These are phyloP conservation scores for Pyrenophora teres DNA, from an alignment of 2,329 filamentous ascomycete species.

Conservation along the genomic window DNA sequence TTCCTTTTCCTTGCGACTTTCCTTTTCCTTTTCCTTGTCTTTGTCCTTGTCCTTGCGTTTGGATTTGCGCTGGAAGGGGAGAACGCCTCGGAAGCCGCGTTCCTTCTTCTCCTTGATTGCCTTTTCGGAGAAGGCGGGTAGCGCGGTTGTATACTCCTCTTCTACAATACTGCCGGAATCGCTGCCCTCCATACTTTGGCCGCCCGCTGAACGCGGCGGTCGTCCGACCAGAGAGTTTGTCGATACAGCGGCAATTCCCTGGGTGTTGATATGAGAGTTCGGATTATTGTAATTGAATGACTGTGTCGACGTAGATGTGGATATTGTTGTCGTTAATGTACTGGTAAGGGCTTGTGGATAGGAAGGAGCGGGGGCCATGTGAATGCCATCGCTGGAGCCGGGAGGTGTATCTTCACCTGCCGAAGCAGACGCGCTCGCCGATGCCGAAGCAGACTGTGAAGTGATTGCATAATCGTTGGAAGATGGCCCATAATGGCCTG, in stretches of 20 bases:
- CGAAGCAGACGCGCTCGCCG: constrained; percentile 38
- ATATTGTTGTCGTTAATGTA: constrained; percentile 26
- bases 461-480: constrained; percentile 32
- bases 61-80: constrained; percentile 45
- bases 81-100: constrained; percentile 47
- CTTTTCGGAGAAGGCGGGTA: constrained; percentile 43
- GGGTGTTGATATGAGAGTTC: constrained; percentile 36
- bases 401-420: constrained; percentile 45
- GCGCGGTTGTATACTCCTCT: constrained; percentile 46
- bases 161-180: constrained; percentile 44
- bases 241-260: constrained; percentile 19
- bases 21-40: constrained; percentile 28
- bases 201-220: constrained; percentile 35
- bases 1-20: constrained; percentile 7
- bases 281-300: constrained; percentile 28
- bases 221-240: constrained; percentile 25
- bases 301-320: constrained; percentile 12
- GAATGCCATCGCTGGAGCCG: constrained; percentile 43
- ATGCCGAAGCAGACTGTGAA: constrained; percentile 36
- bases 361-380: constrained; percentile 39
- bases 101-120: constrained; percentile 44
- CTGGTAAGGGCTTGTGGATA: constrained; percentile 38
- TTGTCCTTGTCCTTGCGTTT: constrained; percentile 39
- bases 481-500: constrained; percentile 31
- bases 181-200: constrained; percentile 38